Evolutionary conservation across 2,329 filamentous ascomycete species (phyloP).

Genomic region (Teratosphaeria pseudoeucalypti): DNA sequence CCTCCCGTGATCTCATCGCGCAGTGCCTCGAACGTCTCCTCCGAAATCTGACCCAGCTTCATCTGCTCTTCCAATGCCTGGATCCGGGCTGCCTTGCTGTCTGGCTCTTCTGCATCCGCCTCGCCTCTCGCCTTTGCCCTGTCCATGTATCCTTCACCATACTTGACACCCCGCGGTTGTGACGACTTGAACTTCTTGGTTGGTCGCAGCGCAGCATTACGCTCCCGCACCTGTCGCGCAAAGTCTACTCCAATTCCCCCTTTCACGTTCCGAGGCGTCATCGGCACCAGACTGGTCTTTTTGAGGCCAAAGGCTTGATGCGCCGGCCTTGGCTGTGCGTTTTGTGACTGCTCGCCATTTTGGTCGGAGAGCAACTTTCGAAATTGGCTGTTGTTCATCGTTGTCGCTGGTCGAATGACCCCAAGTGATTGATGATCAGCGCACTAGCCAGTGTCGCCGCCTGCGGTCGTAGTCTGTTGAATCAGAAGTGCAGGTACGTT

Average conservation of each 20-base stretch:
- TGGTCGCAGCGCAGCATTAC: constrained; percentile 44
- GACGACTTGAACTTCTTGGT: constrained; percentile 63
- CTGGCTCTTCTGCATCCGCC: constrained; percentile 39
- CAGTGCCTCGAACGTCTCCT: constrained; percentile 64
- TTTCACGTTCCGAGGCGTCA: constrained; percentile 73
- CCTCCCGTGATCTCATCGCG: constrained; percentile 71
- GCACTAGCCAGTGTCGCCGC: background rate
- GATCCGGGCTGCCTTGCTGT: constrained; percentile 54
- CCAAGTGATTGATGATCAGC: background rate
- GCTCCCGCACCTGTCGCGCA: constrained; percentile 71
- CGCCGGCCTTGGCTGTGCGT: background rate
- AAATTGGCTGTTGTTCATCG: constrained; percentile 95
- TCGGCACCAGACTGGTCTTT: constrained; percentile 52
- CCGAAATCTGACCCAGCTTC: constrained; percentile 75
- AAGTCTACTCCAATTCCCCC: constrained; percentile 53
- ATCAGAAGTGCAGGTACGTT: too few species aligned
- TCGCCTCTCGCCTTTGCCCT: constrained; percentile 56
- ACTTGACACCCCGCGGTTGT: constrained; percentile 69
- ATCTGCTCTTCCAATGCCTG: constrained; percentile 58
- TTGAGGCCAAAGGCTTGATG: constrained; percentile 20
- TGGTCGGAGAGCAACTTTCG: constrained; percentile 59
- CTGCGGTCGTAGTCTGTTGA: too few species aligned
- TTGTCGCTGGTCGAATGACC: background rate
- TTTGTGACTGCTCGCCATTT: constrained; percentile 13
- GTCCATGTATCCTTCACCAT: constrained; percentile 75